These are phyloP conservation scores for Kondoa subrosea DNA, from an alignment of 768 basidiomycete species.

Conservation along the genomic window DNA sequence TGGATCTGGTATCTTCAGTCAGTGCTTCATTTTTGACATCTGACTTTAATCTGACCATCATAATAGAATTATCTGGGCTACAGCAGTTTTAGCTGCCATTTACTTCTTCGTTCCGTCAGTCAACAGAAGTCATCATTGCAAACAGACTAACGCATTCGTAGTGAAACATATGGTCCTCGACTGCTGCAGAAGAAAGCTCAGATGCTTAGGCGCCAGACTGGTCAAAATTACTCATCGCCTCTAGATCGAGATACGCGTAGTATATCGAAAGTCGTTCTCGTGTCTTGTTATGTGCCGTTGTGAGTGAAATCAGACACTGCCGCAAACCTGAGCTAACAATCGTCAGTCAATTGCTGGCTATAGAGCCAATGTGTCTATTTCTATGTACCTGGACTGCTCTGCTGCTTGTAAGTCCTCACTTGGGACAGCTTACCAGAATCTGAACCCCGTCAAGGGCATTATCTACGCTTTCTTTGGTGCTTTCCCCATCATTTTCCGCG, in stretches of 20 bases:
- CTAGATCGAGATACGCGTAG: background rate
- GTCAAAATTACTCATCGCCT: background rate
- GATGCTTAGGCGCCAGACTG: background rate
- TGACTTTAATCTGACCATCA: background rate
- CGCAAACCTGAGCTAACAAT: slow-evolving; percentile 12
- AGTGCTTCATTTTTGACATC: background rate
- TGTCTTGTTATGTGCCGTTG: background rate
- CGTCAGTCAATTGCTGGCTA: slow-evolving; percentile 37
- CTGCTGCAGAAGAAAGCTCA: background rate
- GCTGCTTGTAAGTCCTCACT: no score
- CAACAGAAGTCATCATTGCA: background rate
- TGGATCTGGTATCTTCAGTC: background rate
- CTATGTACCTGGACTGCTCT: slow-evolving; percentile 49
- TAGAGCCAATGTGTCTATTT: slow-evolving; percentile 58
- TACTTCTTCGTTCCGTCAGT: background rate
- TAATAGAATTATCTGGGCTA: background rate
- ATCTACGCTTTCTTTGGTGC: slow-evolving; percentile 33
- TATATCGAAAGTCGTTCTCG: background rate
- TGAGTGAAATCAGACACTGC: background rate
- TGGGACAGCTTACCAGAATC: no score
- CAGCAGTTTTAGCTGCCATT: background rate
- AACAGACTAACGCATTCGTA: background rate
- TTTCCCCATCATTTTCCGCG: slow-evolving; percentile 29
- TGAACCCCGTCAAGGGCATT: no score
- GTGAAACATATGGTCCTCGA: background rate